Base-by-base conservation (phyloP, 2,329 filamentous ascomycete genomes). In the Ambrosiella cleistominuta region DNA sequence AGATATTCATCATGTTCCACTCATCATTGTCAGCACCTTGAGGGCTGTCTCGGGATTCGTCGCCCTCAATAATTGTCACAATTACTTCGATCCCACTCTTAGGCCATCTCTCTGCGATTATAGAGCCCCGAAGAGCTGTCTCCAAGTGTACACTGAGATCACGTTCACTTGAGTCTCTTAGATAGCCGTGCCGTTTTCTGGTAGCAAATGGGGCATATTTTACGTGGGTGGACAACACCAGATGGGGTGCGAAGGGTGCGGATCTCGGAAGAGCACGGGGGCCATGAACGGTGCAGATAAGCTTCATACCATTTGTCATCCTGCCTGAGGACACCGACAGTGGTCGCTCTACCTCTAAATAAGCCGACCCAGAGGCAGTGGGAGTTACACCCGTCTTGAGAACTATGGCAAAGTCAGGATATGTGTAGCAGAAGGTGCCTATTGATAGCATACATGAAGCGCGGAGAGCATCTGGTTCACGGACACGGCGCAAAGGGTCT, bases 31-130 rank as follows among this genome's bases (percentile, higher is more conserved):
- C 74, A 63, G 72, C 70, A 27, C 72, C 71, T 37, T 72, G 67
- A 2, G 70, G 71, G 52, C 69, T 69, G 68, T 69, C 78, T 68
- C 68, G 78, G 70, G 91, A 85, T 67, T 96, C 88, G 66, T 97
- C 93, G 2, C 88, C 91, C 71, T 98, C 93, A 15, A 98, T 75
- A 54, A 98, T 82, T 0, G 89, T 96, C 54, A 98, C 82, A 15
- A 95, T 84, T 45, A 98, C 83, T 68, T 98, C 93, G n/a, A 95
- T 83, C 50, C 88, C 90, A 68, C 88, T 95, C 75, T 98, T 98
- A n/a, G 93, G 93, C 88, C 91, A 98, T 60, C 91, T 78, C 68
- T 96, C 90, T 12, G 88, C 89, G 66, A 97, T 91, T 55, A 97
- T 82, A 7, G 88, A 86, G 0, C 91, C 91, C 39, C 89, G 80